Conservation (phyloP, 2,329 filamentous ascomycete species). For the Talaromyces sp. region DNA sequence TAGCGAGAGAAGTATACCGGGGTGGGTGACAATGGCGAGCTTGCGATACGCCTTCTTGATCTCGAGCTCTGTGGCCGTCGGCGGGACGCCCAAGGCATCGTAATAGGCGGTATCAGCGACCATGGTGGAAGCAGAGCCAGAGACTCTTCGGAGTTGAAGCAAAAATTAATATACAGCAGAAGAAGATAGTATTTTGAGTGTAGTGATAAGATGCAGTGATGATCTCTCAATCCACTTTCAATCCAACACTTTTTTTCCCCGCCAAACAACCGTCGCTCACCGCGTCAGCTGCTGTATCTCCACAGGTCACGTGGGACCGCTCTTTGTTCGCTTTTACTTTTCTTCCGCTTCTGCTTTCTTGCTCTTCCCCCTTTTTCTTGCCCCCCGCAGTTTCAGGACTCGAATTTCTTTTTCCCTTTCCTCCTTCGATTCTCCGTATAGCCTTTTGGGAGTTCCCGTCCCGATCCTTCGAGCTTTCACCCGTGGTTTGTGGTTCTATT, state of each 20-base stretch:
- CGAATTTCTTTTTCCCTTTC: constrained; percentile 6
- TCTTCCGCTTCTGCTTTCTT: constrained; percentile 2
- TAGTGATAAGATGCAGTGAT: not conserved
- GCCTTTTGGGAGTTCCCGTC: not conserved
- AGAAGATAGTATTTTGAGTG: not conserved
- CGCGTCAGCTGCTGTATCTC: not conserved
- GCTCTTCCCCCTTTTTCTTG: constrained; percentile 12
- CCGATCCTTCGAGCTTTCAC: not conserved
- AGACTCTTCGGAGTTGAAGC: not conserved
- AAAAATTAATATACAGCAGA: not conserved
- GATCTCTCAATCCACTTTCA: not conserved
- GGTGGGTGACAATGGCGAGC: constrained; percentile 90
- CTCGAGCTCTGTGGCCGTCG: constrained; percentile 83
- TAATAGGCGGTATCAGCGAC: constrained; percentile 89
- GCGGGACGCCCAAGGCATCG: constrained; percentile 80
- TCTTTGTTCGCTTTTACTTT: constrained; percentile 3
- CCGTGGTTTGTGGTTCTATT: constrained; percentile 9
- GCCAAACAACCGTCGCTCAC: not conserved
- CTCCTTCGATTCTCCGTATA: constrained; percentile 11
- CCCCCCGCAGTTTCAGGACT: constrained; percentile 3
- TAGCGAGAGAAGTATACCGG: constrained; percentile 56
- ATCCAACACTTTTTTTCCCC: not conserved
- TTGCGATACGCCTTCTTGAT: constrained; percentile 98
- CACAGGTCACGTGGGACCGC: not conserved
- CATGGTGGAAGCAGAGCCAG: constrained; percentile 55